Conservation (phyloP, 768 basidiomycete genomes). For the Cystofilobasidium ferigula region DNA sequence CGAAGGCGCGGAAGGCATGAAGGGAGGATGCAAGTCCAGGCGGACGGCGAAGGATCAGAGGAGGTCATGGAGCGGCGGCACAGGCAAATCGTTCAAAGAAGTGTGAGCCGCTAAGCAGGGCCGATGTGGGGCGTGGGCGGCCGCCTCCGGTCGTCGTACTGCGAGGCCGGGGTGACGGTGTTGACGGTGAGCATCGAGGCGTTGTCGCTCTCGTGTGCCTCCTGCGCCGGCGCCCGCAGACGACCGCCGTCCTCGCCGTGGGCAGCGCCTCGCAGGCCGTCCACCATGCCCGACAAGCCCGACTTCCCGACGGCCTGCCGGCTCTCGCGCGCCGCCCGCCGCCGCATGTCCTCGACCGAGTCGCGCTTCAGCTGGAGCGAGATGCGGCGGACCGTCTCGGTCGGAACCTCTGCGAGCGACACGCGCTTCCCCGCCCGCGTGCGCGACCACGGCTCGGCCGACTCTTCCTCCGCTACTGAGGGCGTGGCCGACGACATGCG, state of each 20-base stretch:
- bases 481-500: background rate
- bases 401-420: constrained; percentile 14
- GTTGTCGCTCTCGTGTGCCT: background rate
- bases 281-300: background rate
- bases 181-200: background rate
- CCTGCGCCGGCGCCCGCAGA: background rate
- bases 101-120: background rate
- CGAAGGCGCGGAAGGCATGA: too few relatives aligned
- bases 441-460: constrained; percentile 8
- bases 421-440: constrained; percentile 18
- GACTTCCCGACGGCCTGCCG: background rate
- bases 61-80: too few relatives aligned
- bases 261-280: too few relatives aligned
- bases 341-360: constrained; percentile 5
- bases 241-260: too few relatives aligned
- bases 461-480: background rate
- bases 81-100: too few relatives aligned
- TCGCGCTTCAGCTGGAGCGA: constrained; percentile 5
- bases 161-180: background rate
- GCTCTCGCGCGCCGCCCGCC: background rate
- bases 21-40: too few relatives aligned
- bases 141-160: background rate
- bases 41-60: too few relatives aligned
- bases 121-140: background rate
- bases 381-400: constrained; percentile 18